A percentile compares a stretch with the other conserved stretches of the same genome.
Evolutionary conservation across 2,329 filamentous ascomycete genomes (phyloP).

Genomic region (Penicillium sp.): DNA sequence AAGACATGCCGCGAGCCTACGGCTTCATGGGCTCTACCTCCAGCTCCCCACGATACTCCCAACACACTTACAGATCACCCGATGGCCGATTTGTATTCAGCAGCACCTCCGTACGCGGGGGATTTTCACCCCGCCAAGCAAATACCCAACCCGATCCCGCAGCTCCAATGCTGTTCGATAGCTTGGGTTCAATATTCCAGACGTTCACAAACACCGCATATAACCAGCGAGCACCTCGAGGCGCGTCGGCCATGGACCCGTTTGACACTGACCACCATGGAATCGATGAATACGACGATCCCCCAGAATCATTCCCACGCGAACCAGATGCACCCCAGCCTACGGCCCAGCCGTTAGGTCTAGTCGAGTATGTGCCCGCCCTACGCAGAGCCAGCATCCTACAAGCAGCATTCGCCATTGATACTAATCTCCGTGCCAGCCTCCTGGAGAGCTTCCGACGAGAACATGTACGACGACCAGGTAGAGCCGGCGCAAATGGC

Average conservation of each 20-base stretch:
- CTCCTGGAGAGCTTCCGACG: conserved; percentile 30
- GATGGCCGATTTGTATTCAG: conserved; percentile 47
- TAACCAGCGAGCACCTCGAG: conserved; percentile 13
- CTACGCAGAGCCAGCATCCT: background rate
- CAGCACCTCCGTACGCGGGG: conserved; percentile 32
- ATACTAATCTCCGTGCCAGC: conserved; percentile 18
- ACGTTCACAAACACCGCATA: conserved; percentile 41
- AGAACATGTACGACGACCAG: conserved; percentile 8
- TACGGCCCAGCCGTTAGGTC: conserved; percentile 45
- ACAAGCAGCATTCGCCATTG: background rate
- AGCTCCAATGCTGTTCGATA: conserved; percentile 35
- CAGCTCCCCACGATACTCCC: conserved; percentile 30
- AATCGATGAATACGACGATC: conserved; percentile 9
- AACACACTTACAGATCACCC: conserved; percentile 46
- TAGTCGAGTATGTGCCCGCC: conserved; percentile 48
- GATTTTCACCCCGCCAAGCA: conserved; percentile 19
- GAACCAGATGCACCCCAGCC: conserved; percentile 54
- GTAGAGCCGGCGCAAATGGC: conserved; percentile 19
- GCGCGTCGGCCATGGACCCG: conserved; percentile 5
- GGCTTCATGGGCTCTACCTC: background rate
- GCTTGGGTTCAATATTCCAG: conserved; percentile 49
- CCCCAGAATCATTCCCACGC: conserved; percentile 48
- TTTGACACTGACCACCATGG: conserved; percentile 8
- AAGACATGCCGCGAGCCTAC: conserved; percentile 26
- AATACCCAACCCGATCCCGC: conserved; percentile 12